A percentile compares a stretch with the other conserved stretches of the same genome.
Evolutionary conservation across 2,329 filamentous ascomycete genomes (phyloP).

Genomic region (Exophiala xenobiotica): DNA sequence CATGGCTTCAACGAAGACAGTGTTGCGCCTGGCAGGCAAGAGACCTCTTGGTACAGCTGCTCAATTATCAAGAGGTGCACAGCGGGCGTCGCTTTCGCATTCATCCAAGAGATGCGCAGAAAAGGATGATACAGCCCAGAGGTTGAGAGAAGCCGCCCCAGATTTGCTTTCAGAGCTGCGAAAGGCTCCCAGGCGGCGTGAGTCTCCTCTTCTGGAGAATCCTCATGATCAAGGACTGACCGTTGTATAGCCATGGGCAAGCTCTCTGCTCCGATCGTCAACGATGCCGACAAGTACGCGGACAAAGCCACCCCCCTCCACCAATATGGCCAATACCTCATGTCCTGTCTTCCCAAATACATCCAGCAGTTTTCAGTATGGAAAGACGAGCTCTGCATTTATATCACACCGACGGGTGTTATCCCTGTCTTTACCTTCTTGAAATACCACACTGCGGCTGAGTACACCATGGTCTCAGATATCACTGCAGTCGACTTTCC

Average conservation of each 20-base stretch:
- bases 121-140: constrained; percentile 15
- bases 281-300: constrained; percentile 89
- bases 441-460: constrained; percentile 95
- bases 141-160: constrained; percentile 44
- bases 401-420: constrained; percentile 83
- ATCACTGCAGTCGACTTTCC: constrained; percentile 96
- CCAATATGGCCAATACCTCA: constrained; percentile 92
- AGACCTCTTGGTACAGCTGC: constrained; percentile 40
- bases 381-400: constrained; percentile 97
- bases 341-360: constrained; percentile 96
- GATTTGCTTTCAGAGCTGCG: constrained; percentile 67
- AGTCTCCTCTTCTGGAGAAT: constrained; percentile 28
- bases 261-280: constrained; percentile 76
- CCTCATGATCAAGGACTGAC: constrained; percentile 11
- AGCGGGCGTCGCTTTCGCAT: constrained; percentile 35
- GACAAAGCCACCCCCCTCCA: constrained; percentile 85
- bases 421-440: constrained; percentile 92
- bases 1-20: constrained; percentile 47
- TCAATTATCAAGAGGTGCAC: constrained; percentile 35
- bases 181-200: constrained; percentile 55
- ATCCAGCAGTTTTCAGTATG: constrained; percentile 99
- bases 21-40: constrained; percentile 45
- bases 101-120: constrained; percentile 25
- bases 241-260: constrained; percentile 53
- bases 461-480: constrained; percentile 90